Evolutionary conservation across 148 eudicot species (phyloP).

Genomic region (Simmondsia chinensis): DNA sequence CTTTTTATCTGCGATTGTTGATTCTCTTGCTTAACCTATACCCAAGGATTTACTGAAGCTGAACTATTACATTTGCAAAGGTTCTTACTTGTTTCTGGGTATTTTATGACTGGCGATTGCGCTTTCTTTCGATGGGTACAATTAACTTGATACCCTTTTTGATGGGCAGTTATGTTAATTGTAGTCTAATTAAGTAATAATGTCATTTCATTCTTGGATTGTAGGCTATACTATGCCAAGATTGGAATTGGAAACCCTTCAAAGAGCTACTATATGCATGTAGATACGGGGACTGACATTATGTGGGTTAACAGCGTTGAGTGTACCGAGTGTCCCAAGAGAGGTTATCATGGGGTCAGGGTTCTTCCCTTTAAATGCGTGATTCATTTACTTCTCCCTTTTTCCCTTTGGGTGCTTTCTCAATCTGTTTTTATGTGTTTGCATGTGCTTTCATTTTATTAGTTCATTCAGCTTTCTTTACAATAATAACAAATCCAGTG

Average conservation of each 20-base stretch:
- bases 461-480: too few species aligned
- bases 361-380: background rate
- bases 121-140: background rate
- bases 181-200: background rate
- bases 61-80: too few species aligned
- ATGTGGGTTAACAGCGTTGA: slow-evolving; percentile 94
- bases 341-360: slow-evolving; percentile 82
- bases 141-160: too few species aligned
- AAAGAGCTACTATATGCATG: slow-evolving; percentile 84
- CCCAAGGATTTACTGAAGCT: too few species aligned
- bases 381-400: background rate
- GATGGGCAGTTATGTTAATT: background rate
- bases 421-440: background rate
- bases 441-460: too few species aligned
- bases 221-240: slow-evolving; percentile 88
- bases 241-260: slow-evolving; percentile 89
- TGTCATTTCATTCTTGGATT: slow-evolving; percentile 3
- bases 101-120: too few species aligned
- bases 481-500: too few species aligned
- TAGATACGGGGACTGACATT: slow-evolving; percentile 90
- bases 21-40: too few species aligned
- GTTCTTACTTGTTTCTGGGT: too few species aligned
- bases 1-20: too few species aligned
- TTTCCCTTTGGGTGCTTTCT: slow-evolving; percentile 3
- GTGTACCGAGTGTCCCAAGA: slow-evolving; percentile 74